Evolutionary conservation across 345 rosid genomes (phyloP).

Genomic region (Eucalyptus albens): DNA sequence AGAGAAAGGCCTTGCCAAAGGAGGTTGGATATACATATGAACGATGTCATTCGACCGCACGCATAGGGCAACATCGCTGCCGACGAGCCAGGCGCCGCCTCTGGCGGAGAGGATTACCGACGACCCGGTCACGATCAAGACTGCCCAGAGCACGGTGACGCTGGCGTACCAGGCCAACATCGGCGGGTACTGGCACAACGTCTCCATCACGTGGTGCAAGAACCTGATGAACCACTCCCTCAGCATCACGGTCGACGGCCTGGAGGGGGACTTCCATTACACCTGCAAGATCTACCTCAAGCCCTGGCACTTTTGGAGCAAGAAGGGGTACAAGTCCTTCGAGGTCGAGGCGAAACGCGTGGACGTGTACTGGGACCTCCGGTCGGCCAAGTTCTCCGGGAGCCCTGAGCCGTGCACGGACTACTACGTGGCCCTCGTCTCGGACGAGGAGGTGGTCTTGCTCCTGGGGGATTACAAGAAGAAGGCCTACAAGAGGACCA

Average conservation of each 20-base stretch:
- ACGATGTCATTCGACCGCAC: slow-evolving; percentile 11
- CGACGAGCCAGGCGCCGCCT: background rate
- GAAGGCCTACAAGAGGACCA: slow-evolving; percentile 78
- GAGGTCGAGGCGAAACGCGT: slow-evolving; percentile 55
- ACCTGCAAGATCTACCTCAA: slow-evolving; percentile 65
- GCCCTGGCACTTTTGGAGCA: slow-evolving; percentile 93
- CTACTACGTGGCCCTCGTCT: slow-evolving; percentile 70
- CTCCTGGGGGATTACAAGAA: slow-evolving; percentile 75
- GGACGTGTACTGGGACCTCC: slow-evolving; percentile 76
- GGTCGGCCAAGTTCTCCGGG: slow-evolving; percentile 60
- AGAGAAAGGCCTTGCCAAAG: background rate
- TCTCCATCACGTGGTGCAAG: slow-evolving; percentile 60
- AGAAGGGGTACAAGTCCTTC: slow-evolving; percentile 61
- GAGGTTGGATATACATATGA: background rate
- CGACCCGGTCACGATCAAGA: slow-evolving; percentile 26
- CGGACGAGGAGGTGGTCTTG: slow-evolving; percentile 79
- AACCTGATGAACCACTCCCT: slow-evolving; percentile 70
- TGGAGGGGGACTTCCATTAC: slow-evolving; percentile 41
- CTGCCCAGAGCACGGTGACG: slow-evolving; percentile 69
- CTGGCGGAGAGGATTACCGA: slow-evolving; percentile 38
- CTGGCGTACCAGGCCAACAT: slow-evolving; percentile 61
- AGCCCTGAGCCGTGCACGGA: slow-evolving; percentile 75
- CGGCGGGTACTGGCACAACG: slow-evolving; percentile 50
- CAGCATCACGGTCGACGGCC: slow-evolving; percentile 42
- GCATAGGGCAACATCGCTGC: slow-evolving; percentile 2